phyloP scores from a whole-genome alignment of 805 yeast genomes.

The Candida palmyrensis region DNA sequence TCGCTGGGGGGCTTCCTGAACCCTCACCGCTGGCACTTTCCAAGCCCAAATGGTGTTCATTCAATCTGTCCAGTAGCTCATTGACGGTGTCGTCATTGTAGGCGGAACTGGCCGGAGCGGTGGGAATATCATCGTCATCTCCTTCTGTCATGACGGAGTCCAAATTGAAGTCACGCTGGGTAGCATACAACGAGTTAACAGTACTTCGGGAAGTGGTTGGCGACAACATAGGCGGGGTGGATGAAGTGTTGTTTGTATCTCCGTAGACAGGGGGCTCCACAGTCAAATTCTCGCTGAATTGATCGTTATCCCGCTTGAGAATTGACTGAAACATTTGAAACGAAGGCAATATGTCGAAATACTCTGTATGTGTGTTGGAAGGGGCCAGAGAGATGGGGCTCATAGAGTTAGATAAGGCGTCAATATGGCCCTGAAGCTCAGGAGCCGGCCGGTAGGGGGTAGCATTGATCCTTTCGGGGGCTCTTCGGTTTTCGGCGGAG shows the following conservation, averaged over 20 bases:
- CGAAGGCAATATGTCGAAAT: slow-evolving; percentile 59
- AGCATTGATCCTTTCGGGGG: not conserved
- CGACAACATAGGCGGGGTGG: slow-evolving; percentile 21
- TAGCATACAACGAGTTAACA: not conserved
- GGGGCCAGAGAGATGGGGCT: slow-evolving; percentile 17
- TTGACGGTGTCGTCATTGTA: not conserved
- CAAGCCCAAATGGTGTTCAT: slow-evolving; percentile 12
- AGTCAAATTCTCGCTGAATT: slow-evolving; percentile 29
- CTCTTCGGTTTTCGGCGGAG: not conserved
- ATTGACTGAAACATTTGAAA: slow-evolving; percentile 62
- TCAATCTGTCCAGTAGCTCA: slow-evolving; percentile 10
- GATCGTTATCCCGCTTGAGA: slow-evolving; percentile 36
- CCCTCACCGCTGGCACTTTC: slow-evolving; percentile 11
- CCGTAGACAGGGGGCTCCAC: slow-evolving; percentile 35
- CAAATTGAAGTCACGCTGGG: slow-evolving; percentile 2
- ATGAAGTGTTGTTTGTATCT: slow-evolving; percentile 22
- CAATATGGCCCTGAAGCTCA: slow-evolving; percentile 33
- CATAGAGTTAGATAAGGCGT: slow-evolving; percentile 12
- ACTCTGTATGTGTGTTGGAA: slow-evolving; percentile 29
- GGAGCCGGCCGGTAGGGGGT: slow-evolving; percentile 29
- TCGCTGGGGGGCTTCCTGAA: slow-evolving; percentile 1
- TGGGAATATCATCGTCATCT: slow-evolving; percentile 2
- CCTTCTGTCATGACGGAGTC: slow-evolving; percentile 7
- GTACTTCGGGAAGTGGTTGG: slow-evolving; percentile 6
- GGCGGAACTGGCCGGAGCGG: no score